These are phyloP conservation scores for Colletotrichum sp. DNA, from an alignment of 2,329 filamentous ascomycete species.

Conservation along the genomic window DNA sequence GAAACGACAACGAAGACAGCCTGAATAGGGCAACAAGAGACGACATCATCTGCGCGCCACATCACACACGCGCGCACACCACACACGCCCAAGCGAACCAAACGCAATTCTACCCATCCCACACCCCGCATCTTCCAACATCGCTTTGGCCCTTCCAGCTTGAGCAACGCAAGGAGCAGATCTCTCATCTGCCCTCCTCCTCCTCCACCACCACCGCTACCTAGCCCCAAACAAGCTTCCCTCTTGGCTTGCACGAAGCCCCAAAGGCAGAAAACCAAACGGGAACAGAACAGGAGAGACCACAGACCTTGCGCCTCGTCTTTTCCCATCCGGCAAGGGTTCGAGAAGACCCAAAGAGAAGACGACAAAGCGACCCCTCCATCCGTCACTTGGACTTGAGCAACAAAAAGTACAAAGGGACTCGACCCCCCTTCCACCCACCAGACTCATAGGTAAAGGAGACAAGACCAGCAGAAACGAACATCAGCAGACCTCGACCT, in stretches of 20 bases:
- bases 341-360: background rate
- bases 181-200: background rate
- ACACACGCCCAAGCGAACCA: background rate
- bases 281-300: background rate
- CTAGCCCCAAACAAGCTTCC: background rate
- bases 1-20: background rate
- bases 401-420: slow-evolving; percentile 1
- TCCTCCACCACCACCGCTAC: background rate
- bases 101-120: background rate
- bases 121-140: background rate
- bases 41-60: background rate
- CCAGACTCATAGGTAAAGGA: background rate
- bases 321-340: background rate
- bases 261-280: background rate
- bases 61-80: background rate
- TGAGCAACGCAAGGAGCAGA: background rate
- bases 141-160: background rate
- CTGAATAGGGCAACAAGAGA: background rate
- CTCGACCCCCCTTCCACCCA: background rate
- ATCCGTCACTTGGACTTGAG: background rate
- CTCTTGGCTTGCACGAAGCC: background rate
- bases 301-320: background rate
- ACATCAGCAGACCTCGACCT: slow-evolving; percentile 11
- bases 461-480: background rate
- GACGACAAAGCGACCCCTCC: background rate